phyloP scores from a whole-genome alignment of 1,284 basidiomycete species.

The Malassezia vespertilionis region DNA sequence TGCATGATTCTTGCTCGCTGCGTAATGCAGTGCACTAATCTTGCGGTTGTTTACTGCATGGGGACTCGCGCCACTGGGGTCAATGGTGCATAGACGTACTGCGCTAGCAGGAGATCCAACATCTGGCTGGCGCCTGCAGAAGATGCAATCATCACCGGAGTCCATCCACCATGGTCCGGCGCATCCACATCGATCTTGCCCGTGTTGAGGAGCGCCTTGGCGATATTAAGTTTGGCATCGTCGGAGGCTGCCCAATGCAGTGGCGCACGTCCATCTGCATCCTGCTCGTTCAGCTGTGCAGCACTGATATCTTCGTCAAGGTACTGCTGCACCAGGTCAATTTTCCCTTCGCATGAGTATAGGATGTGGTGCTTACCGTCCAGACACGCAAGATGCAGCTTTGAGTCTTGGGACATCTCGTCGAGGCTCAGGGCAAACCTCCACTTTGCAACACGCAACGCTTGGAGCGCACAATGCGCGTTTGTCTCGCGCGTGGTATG shows the following conservation, averaged over 20 bases:
- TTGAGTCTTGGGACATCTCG: conserved; percentile 9
- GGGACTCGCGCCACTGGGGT: conserved; percentile 19
- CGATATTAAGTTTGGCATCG: conserved; percentile 9
- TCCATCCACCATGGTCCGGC: conserved; percentile 19
- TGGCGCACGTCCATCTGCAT: conserved; percentile 23
- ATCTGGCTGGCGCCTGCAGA: conserved; percentile 16
- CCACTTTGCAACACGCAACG: too few species aligned
- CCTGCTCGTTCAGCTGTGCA: conserved; percentile 8
- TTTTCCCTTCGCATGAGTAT: conserved; percentile 4
- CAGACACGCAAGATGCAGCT: conserved; percentile 16
- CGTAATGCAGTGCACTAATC: conserved; percentile 27
- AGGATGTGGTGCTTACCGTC: conserved; percentile 3
- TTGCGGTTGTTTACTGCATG: conserved; percentile 13
- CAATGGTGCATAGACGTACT: conserved; percentile 3
- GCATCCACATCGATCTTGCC: conserved; percentile 10
- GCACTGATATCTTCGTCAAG: not conserved
- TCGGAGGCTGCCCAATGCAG: conserved; percentile 23
- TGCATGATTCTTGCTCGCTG: conserved; percentile 24
- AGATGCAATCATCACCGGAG: conserved; percentile 24
- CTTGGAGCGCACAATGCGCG: too few species aligned
- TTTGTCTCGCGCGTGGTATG: too few species aligned
- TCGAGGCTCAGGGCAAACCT: too few species aligned
- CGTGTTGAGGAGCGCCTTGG: conserved; percentile 7
- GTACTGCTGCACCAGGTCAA: conserved; percentile 1
- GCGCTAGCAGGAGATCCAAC: conserved; percentile 16